Evolutionary conservation across 2,329 filamentous ascomycete species (phyloP).

Genomic region (Helotiales sp.): DNA sequence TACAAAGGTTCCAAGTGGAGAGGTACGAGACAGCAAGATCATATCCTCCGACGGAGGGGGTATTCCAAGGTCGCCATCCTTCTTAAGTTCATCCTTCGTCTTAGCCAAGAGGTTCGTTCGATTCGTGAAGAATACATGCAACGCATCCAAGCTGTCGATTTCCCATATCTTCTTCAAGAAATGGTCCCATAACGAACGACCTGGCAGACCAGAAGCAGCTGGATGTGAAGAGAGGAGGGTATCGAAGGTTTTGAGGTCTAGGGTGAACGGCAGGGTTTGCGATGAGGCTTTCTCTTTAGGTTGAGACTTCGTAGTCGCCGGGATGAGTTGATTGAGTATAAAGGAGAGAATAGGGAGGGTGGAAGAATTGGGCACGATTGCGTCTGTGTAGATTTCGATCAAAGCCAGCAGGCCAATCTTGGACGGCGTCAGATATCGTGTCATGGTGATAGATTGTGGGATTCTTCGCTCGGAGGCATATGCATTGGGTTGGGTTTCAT

Average conservation of each 20-base stretch:
- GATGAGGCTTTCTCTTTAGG: slow-evolving; percentile 7
- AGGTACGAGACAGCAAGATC: slow-evolving; percentile 68
- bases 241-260: slow-evolving; percentile 60
- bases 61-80: slow-evolving; percentile 53
- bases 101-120: slow-evolving; percentile 59
- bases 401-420: slow-evolving; percentile 82
- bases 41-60: slow-evolving; percentile 48
- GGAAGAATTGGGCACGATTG: slow-evolving; percentile 66
- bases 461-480: not conserved
- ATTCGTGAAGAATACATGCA: slow-evolving; percentile 74
- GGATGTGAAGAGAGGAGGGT: slow-evolving; percentile 53
- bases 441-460: slow-evolving; percentile 50
- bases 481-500: not conserved
- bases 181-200: slow-evolving; percentile 82
- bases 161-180: slow-evolving; percentile 82
- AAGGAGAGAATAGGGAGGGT: slow-evolving; percentile 77
- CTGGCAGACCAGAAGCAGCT: slow-evolving; percentile 61
- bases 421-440: slow-evolving; percentile 83
- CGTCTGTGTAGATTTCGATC: slow-evolving; percentile 77
- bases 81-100: slow-evolving; percentile 59
- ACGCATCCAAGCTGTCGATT: slow-evolving; percentile 75
- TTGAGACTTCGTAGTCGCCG: slow-evolving; percentile 39
- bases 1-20: slow-evolving; percentile 80
- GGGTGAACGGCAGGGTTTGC: slow-evolving; percentile 41
- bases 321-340: slow-evolving; percentile 69